Conservation (phyloP, 345 rosid species). For the Erysimum cheiranthoides region DNA sequence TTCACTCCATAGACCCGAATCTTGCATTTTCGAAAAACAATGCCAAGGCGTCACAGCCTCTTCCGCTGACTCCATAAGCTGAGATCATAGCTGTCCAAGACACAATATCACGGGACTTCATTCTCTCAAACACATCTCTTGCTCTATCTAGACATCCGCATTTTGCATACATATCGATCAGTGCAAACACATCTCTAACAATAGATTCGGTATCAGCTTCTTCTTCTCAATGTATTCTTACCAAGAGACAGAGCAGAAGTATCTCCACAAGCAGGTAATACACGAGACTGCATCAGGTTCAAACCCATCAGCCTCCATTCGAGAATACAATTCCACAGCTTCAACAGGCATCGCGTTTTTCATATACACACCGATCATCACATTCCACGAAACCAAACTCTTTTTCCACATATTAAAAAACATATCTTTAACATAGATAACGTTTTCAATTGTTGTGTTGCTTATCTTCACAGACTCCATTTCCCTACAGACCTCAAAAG, state of each 20-base stretch:
- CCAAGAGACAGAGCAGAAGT: conserved; percentile 68
- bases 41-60: conserved; percentile 60
- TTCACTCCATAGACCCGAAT: conserved; percentile 62
- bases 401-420: conserved; percentile 53
- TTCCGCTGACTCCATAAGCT: conserved; percentile 74
- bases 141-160: conserved; percentile 67
- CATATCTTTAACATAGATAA: conserved; percentile 62
- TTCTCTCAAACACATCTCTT: conserved; percentile 63
- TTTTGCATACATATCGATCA: conserved; percentile 77
- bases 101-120: conserved; percentile 64
- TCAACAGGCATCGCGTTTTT: conserved; percentile 66
- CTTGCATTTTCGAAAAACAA: conserved; percentile 63
- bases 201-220: conserved; percentile 64
- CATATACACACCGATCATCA: conserved; percentile 70
- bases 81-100: conserved; percentile 85
- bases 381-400: conserved; percentile 76
- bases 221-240: conserved; percentile 51
- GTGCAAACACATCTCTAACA: conserved; percentile 76
- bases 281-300: conserved; percentile 71
- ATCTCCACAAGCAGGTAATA: conserved; percentile 83
- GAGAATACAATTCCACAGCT: conserved; percentile 60
- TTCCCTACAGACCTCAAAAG: conserved; percentile 67
- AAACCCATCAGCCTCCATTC: conserved; percentile 57
- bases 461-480: conserved; percentile 56
- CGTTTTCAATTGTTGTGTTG: conserved; percentile 58